Conservation (phyloP, 2,329 filamentous ascomycete genomes). For the Fusarium tupiense region DNA sequence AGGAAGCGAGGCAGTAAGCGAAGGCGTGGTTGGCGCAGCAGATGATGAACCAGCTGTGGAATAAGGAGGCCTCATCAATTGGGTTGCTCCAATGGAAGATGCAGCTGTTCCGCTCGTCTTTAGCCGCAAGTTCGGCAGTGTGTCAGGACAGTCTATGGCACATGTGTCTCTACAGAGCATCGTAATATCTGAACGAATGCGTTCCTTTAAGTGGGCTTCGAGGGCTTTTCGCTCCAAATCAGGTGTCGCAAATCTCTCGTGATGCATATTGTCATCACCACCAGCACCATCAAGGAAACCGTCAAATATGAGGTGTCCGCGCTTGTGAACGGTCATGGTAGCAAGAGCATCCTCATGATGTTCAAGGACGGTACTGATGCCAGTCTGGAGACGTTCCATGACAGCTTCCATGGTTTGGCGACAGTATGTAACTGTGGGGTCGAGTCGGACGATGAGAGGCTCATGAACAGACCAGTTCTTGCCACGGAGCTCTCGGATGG, state of each 20-base stretch:
- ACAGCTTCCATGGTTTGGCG: slow-evolving; percentile 59
- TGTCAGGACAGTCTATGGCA: slow-evolving; percentile 50
- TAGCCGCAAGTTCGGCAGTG: slow-evolving; percentile 42
- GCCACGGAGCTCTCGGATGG: slow-evolving; percentile 57
- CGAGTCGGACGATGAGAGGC: slow-evolving; percentile 57
- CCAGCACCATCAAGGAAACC: slow-evolving; percentile 46
- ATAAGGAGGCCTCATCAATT: slow-evolving; percentile 9
- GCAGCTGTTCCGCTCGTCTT: slow-evolving; percentile 33
- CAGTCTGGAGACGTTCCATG: slow-evolving; percentile 61
- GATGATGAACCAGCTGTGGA: slow-evolving; percentile 21
- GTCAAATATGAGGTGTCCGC: slow-evolving; percentile 59
- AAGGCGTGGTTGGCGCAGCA: slow-evolving; percentile 18
- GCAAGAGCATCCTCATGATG: slow-evolving; percentile 57
- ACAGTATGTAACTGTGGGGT: slow-evolving; percentile 53
- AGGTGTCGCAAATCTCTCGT: slow-evolving; percentile 45
- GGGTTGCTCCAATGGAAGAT: slow-evolving; percentile 15
- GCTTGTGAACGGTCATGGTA: slow-evolving; percentile 60
- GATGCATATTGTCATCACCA: slow-evolving; percentile 44
- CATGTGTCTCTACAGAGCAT: slow-evolving; percentile 63
- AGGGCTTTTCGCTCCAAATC: slow-evolving; percentile 52
- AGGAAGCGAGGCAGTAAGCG: slow-evolving; percentile 23
- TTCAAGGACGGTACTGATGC: slow-evolving; percentile 59
- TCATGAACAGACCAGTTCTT: slow-evolving; percentile 57
- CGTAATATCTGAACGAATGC: slow-evolving; percentile 59
- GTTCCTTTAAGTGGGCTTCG: slow-evolving; percentile 54